Evolutionary conservation across 768 basidiomycete species (phyloP), one percentile per base, ranked within the genome.

Genomic region (Tephrocybe sp.): DNA sequence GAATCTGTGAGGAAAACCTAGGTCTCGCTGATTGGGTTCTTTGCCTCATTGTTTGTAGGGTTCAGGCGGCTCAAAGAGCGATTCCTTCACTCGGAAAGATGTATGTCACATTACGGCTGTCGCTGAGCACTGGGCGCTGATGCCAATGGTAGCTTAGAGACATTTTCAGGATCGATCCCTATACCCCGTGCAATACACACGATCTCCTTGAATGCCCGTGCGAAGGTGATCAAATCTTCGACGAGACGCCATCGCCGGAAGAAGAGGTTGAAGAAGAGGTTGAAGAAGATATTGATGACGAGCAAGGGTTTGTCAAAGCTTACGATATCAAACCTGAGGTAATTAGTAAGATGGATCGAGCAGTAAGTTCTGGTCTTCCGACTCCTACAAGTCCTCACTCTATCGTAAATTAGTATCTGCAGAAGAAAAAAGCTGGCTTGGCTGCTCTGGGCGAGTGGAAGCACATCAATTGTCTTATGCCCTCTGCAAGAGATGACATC

Each of bases 171-270:
- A 75, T 97, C 36, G 83, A 94, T 67, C 71, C 76, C 0, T 73
- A 84, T 47, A 94, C 92, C 0, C 69, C 75, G 7, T 95, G 92
- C 70, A 88, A 95, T 53, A 98, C 95, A 1, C 96, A 98, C 59
- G 96, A 98, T 56, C 76, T 98, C 15, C 74, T 98, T 12, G 86
- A 82, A 51, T 98, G 95, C 61, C 72, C 71, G 9, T 96, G 92
- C 55, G 79, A 77, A 43, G 63, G 61, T 16, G 43, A 40, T 24
- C 30, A 19, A 16, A 34, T 56, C 25, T 44, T 47, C 12, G 65
- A 71, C 3, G 60, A 64, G n/a, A 55, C 55, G 18, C 57, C 63
- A 1, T 27, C 7, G 6, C 16, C 13, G 18, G 25, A 18, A 35
- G 40, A 31, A 26, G n/a, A n/a, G n/a, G n/a, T n/a, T n/a, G 30